phyloP scores from a whole-genome alignment of 192 early-diverging fungal species.

The Chytriomyces sp. region DNA sequence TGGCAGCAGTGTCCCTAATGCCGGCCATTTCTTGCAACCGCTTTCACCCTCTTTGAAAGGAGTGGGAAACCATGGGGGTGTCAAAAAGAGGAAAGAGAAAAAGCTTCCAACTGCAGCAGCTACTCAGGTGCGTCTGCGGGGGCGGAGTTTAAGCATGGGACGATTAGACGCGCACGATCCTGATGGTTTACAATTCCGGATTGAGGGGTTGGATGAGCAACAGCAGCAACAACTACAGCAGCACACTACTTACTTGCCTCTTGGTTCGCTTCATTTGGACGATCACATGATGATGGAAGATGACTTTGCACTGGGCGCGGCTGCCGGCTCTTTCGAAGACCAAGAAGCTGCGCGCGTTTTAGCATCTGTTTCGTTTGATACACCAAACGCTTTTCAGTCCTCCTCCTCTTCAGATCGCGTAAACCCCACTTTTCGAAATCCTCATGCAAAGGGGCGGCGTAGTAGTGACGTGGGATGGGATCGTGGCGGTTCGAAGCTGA shows the following conservation, averaged over 20 bases:
- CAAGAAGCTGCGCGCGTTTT: constrained; percentile 32
- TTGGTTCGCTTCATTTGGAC: too few relatives aligned
- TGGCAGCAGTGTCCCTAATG: not conserved
- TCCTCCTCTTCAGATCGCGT: not conserved
- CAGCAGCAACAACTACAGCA: not conserved
- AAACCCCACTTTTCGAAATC: not conserved
- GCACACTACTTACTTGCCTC: too few relatives aligned
- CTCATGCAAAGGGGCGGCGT: not conserved
- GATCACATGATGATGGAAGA: not conserved
- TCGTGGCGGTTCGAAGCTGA: not conserved
- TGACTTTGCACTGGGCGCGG: not conserved
- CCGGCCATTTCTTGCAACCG: not conserved
- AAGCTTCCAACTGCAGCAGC: not conserved
- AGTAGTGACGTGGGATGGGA: not conserved
- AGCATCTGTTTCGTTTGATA: constrained; percentile 23
- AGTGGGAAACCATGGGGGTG: not conserved
- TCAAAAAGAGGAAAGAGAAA: not conserved
- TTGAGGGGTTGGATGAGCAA: not conserved
- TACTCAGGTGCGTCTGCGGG: not conserved
- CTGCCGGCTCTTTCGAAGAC: constrained; percentile 13
- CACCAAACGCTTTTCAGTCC: not conserved
- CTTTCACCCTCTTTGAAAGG: not conserved
- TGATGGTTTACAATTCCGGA: not conserved
- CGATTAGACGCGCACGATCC: not conserved
- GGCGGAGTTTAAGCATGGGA: not conserved